Base-by-base conservation (phyloP, 148 eudicot genomes). In the Mesembryanthemum crystallinum region DNA sequence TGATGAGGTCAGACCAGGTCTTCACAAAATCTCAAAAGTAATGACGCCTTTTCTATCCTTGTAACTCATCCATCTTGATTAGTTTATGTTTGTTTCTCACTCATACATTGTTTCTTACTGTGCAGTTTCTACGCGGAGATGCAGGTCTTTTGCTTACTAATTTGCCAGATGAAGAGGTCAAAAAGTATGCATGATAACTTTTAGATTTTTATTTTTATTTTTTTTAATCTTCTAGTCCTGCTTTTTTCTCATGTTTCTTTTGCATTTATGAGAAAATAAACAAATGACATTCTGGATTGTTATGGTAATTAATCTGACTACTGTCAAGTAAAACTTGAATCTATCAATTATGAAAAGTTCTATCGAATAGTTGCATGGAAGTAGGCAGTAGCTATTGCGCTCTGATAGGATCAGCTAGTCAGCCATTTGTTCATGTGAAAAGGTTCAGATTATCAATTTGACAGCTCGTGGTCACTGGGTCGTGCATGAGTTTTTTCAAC, bases 11-110 rank as follows among this genome's bases (percentile, higher is more conserved):
- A 83, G 81, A 73, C 77, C 92, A 5, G 89, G 92, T 12, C 85
- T 90, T 73, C 86, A 89, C 85, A 94, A 90, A 83, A 77, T 92
- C 75, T 88, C 98, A 8, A 90, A 94, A 89, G 98, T 91, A 81
- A n/a, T 55, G 37, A 43, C 55, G 55, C 27, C 4, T 66, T 32
- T 61, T 43, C 1, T 66, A 29, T 66, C 23, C 24, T 18, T 39
- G 23, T 28, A 42, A 29, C 17, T 27, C n/a, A 15, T 17, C 30
- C 42, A 24, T 24, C 9, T 24, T 35, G 14, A 15, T 68, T 57
- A 17, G 49, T 39, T 43, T 27, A 61, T 64, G 55, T 49, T 49
- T 45, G n/a, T 8, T 74, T 71, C 66, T 61, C 24, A 39, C 18
- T 45, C 43, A n/a, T 32, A 69, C 10, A 21, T 23, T 47, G 35